Evolutionary conservation across 2,329 filamentous ascomycete species (phyloP), one percentile per base, ranked within the genome.

Genomic region (Sclerotinia trifoliorum): DNA sequence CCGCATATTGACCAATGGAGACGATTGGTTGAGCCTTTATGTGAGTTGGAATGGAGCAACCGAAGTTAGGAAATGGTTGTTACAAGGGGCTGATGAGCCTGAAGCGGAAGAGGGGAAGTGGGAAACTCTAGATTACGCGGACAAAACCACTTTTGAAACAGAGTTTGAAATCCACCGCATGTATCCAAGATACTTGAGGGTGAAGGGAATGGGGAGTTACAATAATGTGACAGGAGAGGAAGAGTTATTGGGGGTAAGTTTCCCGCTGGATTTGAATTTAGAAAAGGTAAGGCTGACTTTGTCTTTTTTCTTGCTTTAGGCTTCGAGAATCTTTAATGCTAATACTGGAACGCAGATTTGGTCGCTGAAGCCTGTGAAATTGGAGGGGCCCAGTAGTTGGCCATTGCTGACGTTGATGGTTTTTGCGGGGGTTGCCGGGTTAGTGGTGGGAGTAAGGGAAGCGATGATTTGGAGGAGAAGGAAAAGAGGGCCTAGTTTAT

Each of bases 41-140:
- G 84, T 86, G 2, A 85, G 82, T 5, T 85, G 83, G 83, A 85
- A 85, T 68, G 83, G 83, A 5, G 82, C 83, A 60, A 85, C 82
- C 0, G 80, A 82, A 73, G 82, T 81, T 0, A 76, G 73, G 3
- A 52, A 67, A 5, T 85, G 85, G 86, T 78, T 66, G 26, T 49
- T 66, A 51, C 39, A 64, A 68, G 66, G 51, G 17, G 60, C 51
- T 5, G 66, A 68, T 46, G 61, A 65, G 5, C 15, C 39, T 17
- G 60, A 44, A 26, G 58, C 51, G 11, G 39, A 46, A 42, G 66
- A 65, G 21, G 39, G 57, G 29, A 39, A 54, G 35, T 66, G 64
- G 64, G 44, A 35, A 44, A 58, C 52, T 46, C 15, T 66, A 5
- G 54, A 60, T 58, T 60, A 66, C 42, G 54, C 64, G 21, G 64